Evolutionary conservation across 2,329 filamentous ascomycete species (phyloP), one percentile per base, ranked within the genome.

Genomic region (Didymella pinodella): DNA sequence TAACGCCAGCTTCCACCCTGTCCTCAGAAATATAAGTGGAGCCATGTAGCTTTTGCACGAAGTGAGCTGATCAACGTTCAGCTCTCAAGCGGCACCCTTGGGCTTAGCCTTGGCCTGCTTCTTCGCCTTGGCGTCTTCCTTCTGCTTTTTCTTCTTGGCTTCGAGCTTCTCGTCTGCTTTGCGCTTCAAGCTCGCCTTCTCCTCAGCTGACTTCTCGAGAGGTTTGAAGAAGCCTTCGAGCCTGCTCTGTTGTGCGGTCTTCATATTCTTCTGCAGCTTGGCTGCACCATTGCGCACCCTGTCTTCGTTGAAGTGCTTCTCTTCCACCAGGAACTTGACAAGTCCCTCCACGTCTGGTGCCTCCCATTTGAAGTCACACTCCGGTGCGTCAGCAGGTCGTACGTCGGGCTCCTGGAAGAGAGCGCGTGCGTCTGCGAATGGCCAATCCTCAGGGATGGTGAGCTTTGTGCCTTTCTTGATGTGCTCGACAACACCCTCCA

Each of bases 351-450:
- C 83, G 70, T 99, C 93, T 3, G 95, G 95, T 59, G 89, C 89
- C 44, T 97, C 93, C 95, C 96, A 99, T 79, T 97, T 97, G 83
- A 98, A 97, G 75, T 99, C 93, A 78, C 93, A 98, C 12, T 92
- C 88, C 0, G 91, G 87, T 70, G 96, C 86, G 67, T 96, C 91
- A 25, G 94, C 93, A 44, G 85, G 77, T 34, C 90, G 89, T 26
- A 99, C 94, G 68, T 98, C 93, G 0, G 95, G 95, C 68, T 94
- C 84, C 74, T 96, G 89, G 82, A 99, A 98, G 28, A 99, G 87
- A 18, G 93, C 87, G 40, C 96, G 91, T 7, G 95, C 96, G 71
- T 99, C 93, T 68, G 90, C 84, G 77, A 90, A 99, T 0, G 95
- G 95, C 94, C 95, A 99, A 80, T 97, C 92, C n/a, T 97, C 93